Conservation (phyloP, 2,329 filamentous ascomycete species). For the Talaromyces sp. region DNA sequence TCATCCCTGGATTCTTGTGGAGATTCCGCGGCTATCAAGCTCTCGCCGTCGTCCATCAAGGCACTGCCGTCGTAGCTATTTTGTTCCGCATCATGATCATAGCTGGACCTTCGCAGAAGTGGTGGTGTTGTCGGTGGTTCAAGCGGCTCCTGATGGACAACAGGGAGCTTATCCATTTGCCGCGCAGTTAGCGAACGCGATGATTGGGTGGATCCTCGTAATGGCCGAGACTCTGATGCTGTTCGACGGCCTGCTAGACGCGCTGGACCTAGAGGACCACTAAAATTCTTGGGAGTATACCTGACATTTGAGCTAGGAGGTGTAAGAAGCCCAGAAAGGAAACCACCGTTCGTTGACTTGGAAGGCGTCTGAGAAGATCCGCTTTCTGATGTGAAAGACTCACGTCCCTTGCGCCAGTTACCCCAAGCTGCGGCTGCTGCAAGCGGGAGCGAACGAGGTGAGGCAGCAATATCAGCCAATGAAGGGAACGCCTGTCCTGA, state of each 20-base stretch:
- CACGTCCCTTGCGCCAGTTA: constrained; percentile 75
- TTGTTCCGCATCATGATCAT: constrained; percentile 56
- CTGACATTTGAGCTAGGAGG: constrained; percentile 74
- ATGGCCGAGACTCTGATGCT: constrained; percentile 31
- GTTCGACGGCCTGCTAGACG: constrained; percentile 23
- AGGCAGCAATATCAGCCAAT: constrained; percentile 69
- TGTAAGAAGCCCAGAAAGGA: constrained; percentile 77
- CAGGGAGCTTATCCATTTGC: constrained; percentile 23
- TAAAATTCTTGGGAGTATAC: constrained; percentile 50
- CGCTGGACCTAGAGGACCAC: constrained; percentile 22
- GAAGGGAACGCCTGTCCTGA: constrained; percentile 64
- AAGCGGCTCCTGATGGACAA: constrained; percentile 17
- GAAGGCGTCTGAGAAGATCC: constrained; percentile 53
- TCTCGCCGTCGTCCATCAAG: constrained; percentile 46
- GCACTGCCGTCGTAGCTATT: constrained; percentile 43
- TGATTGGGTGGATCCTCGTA: constrained; percentile 27
- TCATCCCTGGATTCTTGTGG: constrained; percentile 26
- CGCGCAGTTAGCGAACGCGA: constrained; percentile 29
- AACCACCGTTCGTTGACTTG: constrained; percentile 52
- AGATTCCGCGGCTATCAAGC: constrained; percentile 39
- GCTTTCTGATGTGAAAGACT: constrained; percentile 38
- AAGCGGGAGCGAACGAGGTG: constrained; percentile 72
- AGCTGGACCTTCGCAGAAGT: constrained; percentile 51
- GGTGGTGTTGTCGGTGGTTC: constrained; percentile 48
- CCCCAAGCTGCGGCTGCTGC: constrained; percentile 95